phyloP scores from a whole-genome alignment of 202 grass and related monocot species.

The Cymbopogon flexuosus region DNA sequence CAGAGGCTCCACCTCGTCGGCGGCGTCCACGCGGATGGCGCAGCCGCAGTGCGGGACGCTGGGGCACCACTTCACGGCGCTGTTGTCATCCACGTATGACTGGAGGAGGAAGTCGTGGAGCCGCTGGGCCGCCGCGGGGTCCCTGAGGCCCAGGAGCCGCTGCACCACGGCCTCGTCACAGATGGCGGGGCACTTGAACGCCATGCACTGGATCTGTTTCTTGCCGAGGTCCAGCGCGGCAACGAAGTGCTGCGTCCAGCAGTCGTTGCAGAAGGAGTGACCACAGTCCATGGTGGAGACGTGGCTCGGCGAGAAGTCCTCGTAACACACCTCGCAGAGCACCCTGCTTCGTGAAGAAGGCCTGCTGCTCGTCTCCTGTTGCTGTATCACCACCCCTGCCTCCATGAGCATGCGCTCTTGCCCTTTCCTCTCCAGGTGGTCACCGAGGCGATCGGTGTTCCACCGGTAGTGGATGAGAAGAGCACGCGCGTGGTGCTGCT shows the following conservation, averaged over 20 bases:
- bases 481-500: slow-evolving; percentile 49
- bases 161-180: slow-evolving; percentile 52
- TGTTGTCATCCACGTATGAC: slow-evolving; percentile 68
- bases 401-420: slow-evolving; percentile 46
- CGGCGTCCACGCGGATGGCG: slow-evolving; percentile 38
- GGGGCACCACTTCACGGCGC: slow-evolving; percentile 59
- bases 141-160: slow-evolving; percentile 16
- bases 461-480: slow-evolving; percentile 67
- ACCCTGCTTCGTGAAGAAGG: background rate
- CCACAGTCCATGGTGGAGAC: slow-evolving; percentile 62
- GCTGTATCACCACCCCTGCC: slow-evolving; percentile 32
- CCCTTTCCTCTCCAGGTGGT: slow-evolving; percentile 57
- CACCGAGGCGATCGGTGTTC: slow-evolving; percentile 51
- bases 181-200: slow-evolving; percentile 40
- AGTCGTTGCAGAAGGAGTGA: slow-evolving; percentile 58
- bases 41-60: slow-evolving; percentile 59
- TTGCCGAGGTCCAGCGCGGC: slow-evolving; percentile 39
- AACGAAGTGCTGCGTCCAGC: slow-evolving; percentile 64
- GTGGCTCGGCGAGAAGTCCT: slow-evolving; percentile 16
- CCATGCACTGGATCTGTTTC: slow-evolving; percentile 60
- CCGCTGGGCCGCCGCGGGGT: slow-evolving; percentile 34
- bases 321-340: slow-evolving; percentile 56
- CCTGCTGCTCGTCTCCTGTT: background rate
- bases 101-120: slow-evolving; percentile 48
- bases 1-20: background rate